Evolutionary conservation across 768 basidiomycete species (phyloP), one percentile per base, ranked within the genome.

Genomic region (Russula lepida): DNA sequence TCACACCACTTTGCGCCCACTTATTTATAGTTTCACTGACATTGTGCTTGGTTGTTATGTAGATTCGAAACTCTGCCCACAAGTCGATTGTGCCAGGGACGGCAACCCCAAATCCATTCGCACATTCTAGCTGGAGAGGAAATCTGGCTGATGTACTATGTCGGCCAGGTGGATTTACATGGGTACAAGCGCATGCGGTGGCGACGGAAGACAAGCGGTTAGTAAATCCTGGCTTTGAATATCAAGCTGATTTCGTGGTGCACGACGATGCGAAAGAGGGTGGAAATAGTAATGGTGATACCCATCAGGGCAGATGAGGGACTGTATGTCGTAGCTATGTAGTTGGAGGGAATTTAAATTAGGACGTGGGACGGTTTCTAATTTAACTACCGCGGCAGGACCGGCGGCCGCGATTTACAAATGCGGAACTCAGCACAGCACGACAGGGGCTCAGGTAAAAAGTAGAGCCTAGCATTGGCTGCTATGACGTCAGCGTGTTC

Each of bases 41-140:
- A 39, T 59, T 60, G 59, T 4, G 53, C 32, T 54, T 59, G 60
- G 48, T 54, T 46, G 48, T 55, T 51, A 60, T 69, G 50, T 62
- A 92, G 88, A 92, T 95, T 66, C 84, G 94, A 60, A 90, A 88
- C 65, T 85, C 88, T 72, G 89, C 90, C 19, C 88, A 92, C 71
- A 86, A 84, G 65, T 77, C 79, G 30, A 74, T 93, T 50, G 76
- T 81, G 30, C 79, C 84, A 25, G 85, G 82, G 3, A 76, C 82
- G 1, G 71, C 84, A 3, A 88, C 89, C 30, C 79, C 87, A 2
- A 98, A 95, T 69, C 92, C 93, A 23, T 98, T 95, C 73, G 86
- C 88, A 46, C 88, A 89, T 70, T 84, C 87, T 41, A 84, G 74
- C 44, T 89, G 85, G 83, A 76, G 82, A 65, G 75, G 81, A 59